These are phyloP conservation scores for Paramecium bursaria DNA, from an alignment of 73 alveolate species.

Conservation along the genomic window DNA sequence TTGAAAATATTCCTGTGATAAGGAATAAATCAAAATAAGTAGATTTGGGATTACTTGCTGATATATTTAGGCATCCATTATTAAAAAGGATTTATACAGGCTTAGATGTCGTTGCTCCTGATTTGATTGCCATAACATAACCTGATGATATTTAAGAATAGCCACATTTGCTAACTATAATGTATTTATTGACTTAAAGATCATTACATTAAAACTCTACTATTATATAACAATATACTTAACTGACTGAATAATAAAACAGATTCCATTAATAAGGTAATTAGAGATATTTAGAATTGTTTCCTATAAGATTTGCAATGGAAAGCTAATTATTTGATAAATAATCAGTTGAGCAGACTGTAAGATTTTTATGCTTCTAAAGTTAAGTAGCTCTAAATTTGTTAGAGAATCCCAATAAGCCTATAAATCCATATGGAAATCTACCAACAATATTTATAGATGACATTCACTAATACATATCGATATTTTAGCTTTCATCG, in stretches of 20 bases:
- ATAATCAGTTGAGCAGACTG: neutral
- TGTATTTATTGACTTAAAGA: constrained; percentile 24
- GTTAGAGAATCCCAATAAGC: neutral
- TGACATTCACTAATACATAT: constrained; percentile 5
- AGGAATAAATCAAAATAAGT: neutral
- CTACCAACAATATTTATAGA: constrained; percentile 16
- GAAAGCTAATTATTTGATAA: neutral
- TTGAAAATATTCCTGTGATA: neutral
- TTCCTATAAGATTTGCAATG: neutral
- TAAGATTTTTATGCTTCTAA: constrained; percentile 17
- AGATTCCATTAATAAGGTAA: neutral
- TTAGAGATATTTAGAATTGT: neutral
- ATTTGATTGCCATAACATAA: too few relatives aligned
- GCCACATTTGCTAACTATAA: neutral
- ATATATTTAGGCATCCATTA: too few relatives aligned
- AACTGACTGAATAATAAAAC: too few relatives aligned
- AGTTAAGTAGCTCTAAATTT: constrained; percentile 5
- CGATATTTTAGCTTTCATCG: neutral
- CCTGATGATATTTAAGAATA: neutral
- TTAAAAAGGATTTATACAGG: too few relatives aligned
- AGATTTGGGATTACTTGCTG: too few relatives aligned
- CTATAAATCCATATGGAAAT: constrained; percentile 46
- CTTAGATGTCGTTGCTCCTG: too few relatives aligned
- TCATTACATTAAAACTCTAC: neutral
- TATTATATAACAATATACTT: too few relatives aligned